phyloP scores from a whole-genome alignment of 768 basidiomycete genomes.

The Exidia glandulosa region DNA sequence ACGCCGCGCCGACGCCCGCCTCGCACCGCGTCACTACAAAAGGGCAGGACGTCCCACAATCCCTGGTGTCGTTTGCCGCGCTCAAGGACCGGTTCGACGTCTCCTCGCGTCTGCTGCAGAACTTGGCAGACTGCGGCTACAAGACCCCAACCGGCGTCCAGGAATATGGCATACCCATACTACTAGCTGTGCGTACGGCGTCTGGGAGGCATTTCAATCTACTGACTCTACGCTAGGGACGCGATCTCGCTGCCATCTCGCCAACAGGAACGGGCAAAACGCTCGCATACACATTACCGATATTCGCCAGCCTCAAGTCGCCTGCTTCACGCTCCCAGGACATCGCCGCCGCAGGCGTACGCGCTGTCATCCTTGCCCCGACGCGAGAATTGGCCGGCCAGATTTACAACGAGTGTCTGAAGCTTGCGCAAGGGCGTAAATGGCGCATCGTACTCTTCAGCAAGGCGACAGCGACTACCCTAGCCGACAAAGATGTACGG shows the following conservation, averaged over 20 bases:
- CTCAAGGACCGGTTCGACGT: slow-evolving; percentile 48
- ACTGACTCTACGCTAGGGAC: slow-evolving; percentile 32
- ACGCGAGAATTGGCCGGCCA: slow-evolving; percentile 95
- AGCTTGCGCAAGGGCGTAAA: slow-evolving; percentile 67
- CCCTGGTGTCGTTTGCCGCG: slow-evolving; percentile 45
- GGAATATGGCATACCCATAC: slow-evolving; percentile 64
- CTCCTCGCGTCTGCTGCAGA: slow-evolving; percentile 49
- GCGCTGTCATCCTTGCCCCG: slow-evolving; percentile 78
- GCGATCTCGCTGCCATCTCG: slow-evolving; percentile 88
- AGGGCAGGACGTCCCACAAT: slow-evolving; percentile 56
- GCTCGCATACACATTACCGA: slow-evolving; percentile 78
- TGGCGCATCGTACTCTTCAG: slow-evolving; percentile 77
- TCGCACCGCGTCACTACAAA: slow-evolving; percentile 65
- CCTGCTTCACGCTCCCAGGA: slow-evolving; percentile 34
- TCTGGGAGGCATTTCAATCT: slow-evolving; percentile 1
- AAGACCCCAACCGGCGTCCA: slow-evolving; percentile 71
- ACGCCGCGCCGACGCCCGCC: slow-evolving; percentile 17
- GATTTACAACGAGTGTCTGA: slow-evolving; percentile 83
- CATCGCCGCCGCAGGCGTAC: slow-evolving; percentile 42
- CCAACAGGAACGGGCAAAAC: slow-evolving; percentile 99
- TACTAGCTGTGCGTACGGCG: slow-evolving; percentile 50
- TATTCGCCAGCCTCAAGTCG: slow-evolving; percentile 47
- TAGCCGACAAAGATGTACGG: slow-evolving; percentile 58
- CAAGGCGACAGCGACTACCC: slow-evolving; percentile 79
- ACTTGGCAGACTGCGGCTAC: slow-evolving; percentile 52